A percentile compares a stretch with the other conserved stretches of the same genome.
These are phyloP conservation scores for Colletotrichum sp. DNA, from an alignment of 2,329 filamentous ascomycete species.

Conservation along the genomic window DNA sequence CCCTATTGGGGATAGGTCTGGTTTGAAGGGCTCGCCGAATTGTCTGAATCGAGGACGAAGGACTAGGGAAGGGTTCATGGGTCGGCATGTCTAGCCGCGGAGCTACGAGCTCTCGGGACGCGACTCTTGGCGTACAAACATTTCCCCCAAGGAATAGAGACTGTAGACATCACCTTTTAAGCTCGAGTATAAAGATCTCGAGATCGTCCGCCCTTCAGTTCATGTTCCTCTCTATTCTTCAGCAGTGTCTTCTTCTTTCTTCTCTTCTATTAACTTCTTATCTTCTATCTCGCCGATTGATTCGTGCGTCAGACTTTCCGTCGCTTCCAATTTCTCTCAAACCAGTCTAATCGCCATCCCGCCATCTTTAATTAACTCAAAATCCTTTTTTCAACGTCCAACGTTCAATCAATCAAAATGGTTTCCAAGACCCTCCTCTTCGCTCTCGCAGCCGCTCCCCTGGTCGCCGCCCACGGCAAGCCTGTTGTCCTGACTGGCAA, in stretches of 20 bases:
- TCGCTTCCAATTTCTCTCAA: neutral
- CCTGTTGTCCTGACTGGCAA: conserved; percentile 31
- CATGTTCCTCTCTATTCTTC: neutral
- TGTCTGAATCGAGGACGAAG: neutral
- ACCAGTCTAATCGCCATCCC: neutral
- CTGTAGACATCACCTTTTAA: neutral
- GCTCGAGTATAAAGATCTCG: conserved; percentile 2
- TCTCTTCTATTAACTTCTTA: neutral
- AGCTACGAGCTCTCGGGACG: neutral
- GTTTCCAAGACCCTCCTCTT: conserved; percentile 22
- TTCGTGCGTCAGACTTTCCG: neutral
- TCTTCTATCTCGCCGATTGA: conserved; percentile 14
- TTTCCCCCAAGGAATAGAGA: neutral
- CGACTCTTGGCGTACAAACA: neutral
- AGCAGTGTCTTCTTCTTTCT: neutral
- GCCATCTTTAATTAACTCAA: neutral
- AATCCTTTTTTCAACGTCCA: neutral
- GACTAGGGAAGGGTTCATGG: neutral
- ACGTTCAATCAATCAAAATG: conserved; percentile 12
- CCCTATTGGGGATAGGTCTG: neutral
- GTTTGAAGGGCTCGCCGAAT: neutral
- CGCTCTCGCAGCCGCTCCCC: conserved; percentile 27
- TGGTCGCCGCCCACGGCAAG: conserved; percentile 35
- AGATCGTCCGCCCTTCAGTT: neutral
- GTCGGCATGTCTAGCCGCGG: neutral